Evolutionary conservation across 805 yeast species (phyloP).

Genomic region (Ogataea pignaliae): DNA sequence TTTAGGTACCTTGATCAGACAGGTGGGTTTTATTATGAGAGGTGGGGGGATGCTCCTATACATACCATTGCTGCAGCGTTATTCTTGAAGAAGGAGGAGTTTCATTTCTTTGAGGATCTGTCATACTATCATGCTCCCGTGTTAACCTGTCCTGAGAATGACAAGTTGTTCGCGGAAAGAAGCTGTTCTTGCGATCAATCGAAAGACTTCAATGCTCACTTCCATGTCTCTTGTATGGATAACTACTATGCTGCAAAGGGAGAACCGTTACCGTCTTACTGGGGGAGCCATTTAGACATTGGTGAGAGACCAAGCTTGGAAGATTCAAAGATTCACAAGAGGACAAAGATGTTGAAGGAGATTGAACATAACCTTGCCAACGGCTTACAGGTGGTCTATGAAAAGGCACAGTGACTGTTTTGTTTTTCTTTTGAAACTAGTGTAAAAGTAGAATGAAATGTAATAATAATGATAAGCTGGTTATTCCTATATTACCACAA

Average conservation of each 20-base stretch:
- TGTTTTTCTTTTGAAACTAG: too few species aligned
- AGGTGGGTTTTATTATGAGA: slow-evolving; percentile 63
- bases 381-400: slow-evolving; percentile 2
- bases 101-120: slow-evolving; percentile 53
- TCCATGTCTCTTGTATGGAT: slow-evolving; percentile 9
- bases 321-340: slow-evolving; percentile 1
- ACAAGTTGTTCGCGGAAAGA: slow-evolving; percentile 36
- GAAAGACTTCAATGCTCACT: slow-evolving; percentile 45
- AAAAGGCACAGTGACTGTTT: background rate
- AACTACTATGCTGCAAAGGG: slow-evolving; percentile 2
- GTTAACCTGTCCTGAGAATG: slow-evolving; percentile 49
- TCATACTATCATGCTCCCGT: slow-evolving; percentile 52
- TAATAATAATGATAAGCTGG: too few species aligned
- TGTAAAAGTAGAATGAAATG: too few species aligned
- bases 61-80: slow-evolving; percentile 56
- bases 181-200: slow-evolving; percentile 46
- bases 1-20: slow-evolving; percentile 50
- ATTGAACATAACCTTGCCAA: slow-evolving; percentile 1
- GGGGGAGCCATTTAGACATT: slow-evolving; percentile 5
- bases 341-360: slow-evolving; percentile 3
- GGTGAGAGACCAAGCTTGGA: slow-evolving; percentile 3
- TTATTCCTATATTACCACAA: too few species aligned
- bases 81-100: slow-evolving; percentile 39
- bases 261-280: slow-evolving; percentile 1
- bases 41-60: slow-evolving; percentile 72